These are phyloP conservation scores for Mycena albidolilacea DNA, from an alignment of 768 basidiomycete genomes.

Conservation along the genomic window DNA sequence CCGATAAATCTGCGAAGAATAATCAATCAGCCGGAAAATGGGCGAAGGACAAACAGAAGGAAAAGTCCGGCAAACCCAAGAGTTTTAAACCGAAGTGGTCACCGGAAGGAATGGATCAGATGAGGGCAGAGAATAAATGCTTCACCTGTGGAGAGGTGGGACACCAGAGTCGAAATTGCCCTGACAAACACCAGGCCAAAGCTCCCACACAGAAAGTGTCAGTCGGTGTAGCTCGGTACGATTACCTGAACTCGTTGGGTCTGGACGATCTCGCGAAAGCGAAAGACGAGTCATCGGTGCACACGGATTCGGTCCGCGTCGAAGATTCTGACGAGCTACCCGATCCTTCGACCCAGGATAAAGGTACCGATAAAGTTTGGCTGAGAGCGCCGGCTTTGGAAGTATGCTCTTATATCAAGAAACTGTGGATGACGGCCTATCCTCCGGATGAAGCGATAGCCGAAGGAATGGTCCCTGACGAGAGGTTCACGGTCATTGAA, in stretches of 20 bases:
- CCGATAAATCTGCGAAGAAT: too few relatives aligned
- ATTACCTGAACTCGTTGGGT: slow-evolving; percentile 12
- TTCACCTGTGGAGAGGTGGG: slow-evolving; percentile 43
- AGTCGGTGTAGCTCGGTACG: slow-evolving; percentile 12
- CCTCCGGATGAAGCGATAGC: slow-evolving; percentile 5
- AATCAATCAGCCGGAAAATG: not conserved
- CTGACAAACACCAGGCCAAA: slow-evolving; percentile 29
- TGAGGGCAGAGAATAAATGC: slow-evolving; percentile 41
- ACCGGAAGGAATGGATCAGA: slow-evolving; percentile 31
- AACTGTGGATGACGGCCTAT: too few relatives aligned
- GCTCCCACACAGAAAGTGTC: slow-evolving; percentile 10
- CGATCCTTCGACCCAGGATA: not conserved
- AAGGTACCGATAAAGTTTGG: too few relatives aligned
- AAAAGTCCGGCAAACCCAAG: not conserved
- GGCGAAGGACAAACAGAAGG: not conserved
- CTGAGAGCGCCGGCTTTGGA: too few relatives aligned
- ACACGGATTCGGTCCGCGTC: not conserved
- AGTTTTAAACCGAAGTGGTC: not conserved
- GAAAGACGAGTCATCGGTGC: not conserved
- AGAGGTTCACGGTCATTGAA: slow-evolving; percentile 15
- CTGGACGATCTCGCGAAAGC: not conserved
- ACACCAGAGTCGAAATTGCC: slow-evolving; percentile 43
- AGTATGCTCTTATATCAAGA: too few relatives aligned
- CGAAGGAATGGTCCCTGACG: not conserved
- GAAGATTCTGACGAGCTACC: not conserved